Evolutionary conservation across 805 yeast genomes (phyloP), one percentile per base, ranked within the genome.

Genomic region (Candida xiaguanensis): DNA sequence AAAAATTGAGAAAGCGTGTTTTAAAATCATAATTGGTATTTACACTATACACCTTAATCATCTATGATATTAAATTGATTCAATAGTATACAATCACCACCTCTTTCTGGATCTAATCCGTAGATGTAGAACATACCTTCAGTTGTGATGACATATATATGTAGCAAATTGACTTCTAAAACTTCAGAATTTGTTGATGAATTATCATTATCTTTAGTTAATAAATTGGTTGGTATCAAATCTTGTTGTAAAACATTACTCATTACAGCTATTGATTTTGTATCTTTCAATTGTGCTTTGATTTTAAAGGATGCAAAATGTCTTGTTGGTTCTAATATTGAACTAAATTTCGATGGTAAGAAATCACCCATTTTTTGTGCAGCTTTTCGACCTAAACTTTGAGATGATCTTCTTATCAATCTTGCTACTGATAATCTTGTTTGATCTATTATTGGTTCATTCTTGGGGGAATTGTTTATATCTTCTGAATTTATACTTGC

Each of bases 311-410:
- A 85, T 0, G 98, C 97, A 70, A 87, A 93, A 55, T 90, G 96
- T 46, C 99, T 74, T 16, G 85, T 78, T 11, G 96, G 95, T 53
- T 90, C 96, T 50, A 90, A 65, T 42, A 90, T 81, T 2, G 95
- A 85, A 8, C 87, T 78, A 28, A 90, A 80, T 39, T 85, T 78
- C 9, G 80, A 70, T 2, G 96, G 96, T 16, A 90, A 69, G 45
- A 82, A 83, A n/a, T 86, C 86, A 0, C 95, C 96, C 75, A 89
- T 81, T 38, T 80, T 83, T 51, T 83, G 95, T 0, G 95, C 96
- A 1, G 93, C 93, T 46, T 77, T 78, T 35, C 90, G 65, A 0
- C 91, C 90, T 40, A 85, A 65, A 3, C 76, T 78, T 50, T 85
- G 95, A 0, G 93, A 85, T 2, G 91, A 83, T 44, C 87, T 69